phyloP scores from a whole-genome alignment of 768 basidiomycete genomes.

The Phylloporus scabripes region DNA sequence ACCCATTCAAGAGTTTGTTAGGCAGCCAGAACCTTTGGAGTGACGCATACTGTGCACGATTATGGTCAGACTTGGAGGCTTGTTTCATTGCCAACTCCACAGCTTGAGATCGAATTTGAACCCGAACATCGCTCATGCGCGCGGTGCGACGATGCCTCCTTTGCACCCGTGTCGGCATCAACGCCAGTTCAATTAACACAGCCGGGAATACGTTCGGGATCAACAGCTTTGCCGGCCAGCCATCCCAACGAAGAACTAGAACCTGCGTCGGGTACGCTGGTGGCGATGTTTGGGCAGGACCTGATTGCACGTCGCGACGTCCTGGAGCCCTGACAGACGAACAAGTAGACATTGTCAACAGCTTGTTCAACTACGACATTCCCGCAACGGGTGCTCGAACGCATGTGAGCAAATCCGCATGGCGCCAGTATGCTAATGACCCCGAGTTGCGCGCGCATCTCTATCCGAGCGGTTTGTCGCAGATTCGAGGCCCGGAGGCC shows the following conservation, averaged over 20 bases:
- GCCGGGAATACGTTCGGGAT: not conserved
- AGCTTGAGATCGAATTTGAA: not conserved
- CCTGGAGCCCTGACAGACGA: too few species aligned
- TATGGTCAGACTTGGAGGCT: not conserved
- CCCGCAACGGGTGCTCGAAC: conserved; percentile 22
- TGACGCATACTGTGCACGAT: too few species aligned
- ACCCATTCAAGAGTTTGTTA: not conserved
- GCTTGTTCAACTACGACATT: conserved; percentile 23
- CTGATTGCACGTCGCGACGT: not conserved
- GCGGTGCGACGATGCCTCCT: not conserved
- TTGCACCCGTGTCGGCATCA: too few species aligned
- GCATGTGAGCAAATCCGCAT: conserved; percentile 20
- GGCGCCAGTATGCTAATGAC: not conserved
- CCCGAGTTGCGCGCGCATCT: not conserved
- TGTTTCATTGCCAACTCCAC: not conserved
- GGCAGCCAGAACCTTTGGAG: too few species aligned
- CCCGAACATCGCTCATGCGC: not conserved
- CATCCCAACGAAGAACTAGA: not conserved
- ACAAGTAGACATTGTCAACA: conserved; percentile 18
- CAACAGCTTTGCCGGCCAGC: too few species aligned
- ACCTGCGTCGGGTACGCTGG: not conserved
- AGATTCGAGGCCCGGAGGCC: not conserved
- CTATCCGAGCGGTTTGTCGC: not conserved
- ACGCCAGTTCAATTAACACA: not conserved
- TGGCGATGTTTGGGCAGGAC: not conserved